Base-by-base conservation (phyloP, 768 basidiomycete species). In the Lactifluus volemus region DNA sequence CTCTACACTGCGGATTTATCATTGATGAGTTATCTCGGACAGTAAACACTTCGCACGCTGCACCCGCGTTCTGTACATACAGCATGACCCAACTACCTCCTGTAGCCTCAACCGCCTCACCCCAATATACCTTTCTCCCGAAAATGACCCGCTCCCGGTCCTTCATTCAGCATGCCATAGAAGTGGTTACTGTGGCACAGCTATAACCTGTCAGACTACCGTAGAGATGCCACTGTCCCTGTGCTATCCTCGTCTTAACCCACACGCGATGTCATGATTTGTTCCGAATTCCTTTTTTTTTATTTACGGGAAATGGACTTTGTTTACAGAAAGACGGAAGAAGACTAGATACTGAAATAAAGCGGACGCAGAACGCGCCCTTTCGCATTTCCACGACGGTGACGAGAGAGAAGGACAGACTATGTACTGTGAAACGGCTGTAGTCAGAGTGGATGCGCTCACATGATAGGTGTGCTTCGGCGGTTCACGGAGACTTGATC, bases 51-150 rank as follows among this genome's bases (percentile, higher is more conserved):
- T 45, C 41, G 45, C 59, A 58, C 48, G 41, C 39, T 53, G 49
- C 52, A 59, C 39, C 57, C 49, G 57, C 60, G 63, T 64, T 64
- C 53, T 66, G 63, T 66, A 66, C 65, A 65, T 66, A 66, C 65
- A 61, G 42, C 65, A 61, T 55, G 56, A 60, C 63, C 47, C 53
- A 50, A 55, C 55, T 53, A 53, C 63, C 63, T 65, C 53, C 30
- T 65, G 65, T 65, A 66, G 60, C 63, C 52, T 47, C 60, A 61
- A 44, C 49, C 54, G 50, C 58, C 39, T 21, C 45, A 12, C 50
- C 60, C 47, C 59, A 65, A 65, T 66, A 66, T 66, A 66, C 65
- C 65, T 66, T 56, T 56, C 55, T 52, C 53, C 44, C 45, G 49
- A 53, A 60, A 38, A 45, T 47, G 45, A 49, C 36, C 38, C 49